Evolutionary conservation across 345 rosid species (phyloP).

Genomic region (Cardamine occulta): DNA sequence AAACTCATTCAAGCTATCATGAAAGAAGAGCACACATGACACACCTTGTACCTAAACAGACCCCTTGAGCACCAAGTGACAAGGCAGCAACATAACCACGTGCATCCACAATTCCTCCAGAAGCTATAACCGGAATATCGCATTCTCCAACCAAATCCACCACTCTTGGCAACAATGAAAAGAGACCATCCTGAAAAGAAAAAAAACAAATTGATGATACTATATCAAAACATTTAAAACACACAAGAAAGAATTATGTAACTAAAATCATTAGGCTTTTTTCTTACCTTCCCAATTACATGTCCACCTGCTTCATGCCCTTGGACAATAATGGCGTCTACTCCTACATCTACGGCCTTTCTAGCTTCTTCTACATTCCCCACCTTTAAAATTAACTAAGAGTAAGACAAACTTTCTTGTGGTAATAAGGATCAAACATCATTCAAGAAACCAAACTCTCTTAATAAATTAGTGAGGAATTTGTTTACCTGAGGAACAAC

Average conservation of each 20-base stretch:
- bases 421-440: neutral
- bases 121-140: slow-evolving; percentile 80
- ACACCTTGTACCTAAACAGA: slow-evolving; percentile 88
- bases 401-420: slow-evolving; percentile 2
- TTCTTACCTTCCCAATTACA: slow-evolving; percentile 71
- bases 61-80: slow-evolving; percentile 87
- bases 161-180: slow-evolving; percentile 77
- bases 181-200: slow-evolving; percentile 58
- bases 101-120: slow-evolving; percentile 78
- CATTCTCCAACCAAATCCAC: slow-evolving; percentile 64
- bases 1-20: slow-evolving; percentile 1
- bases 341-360: slow-evolving; percentile 62
- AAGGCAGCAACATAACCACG: slow-evolving; percentile 91
- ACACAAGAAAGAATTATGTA: neutral
- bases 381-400: slow-evolving; percentile 47
- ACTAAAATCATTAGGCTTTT: neutral
- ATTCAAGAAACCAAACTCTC: slow-evolving; percentile 13
- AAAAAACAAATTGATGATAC: neutral
- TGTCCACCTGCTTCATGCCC: slow-evolving; percentile 94
- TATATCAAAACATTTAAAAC: neutral
- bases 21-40: neutral
- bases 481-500: slow-evolving; percentile 73
- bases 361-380: slow-evolving; percentile 73
- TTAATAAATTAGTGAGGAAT: neutral
- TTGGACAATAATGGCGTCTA: slow-evolving; percentile 87